A percentile compares a stretch with the other conserved stretches of the same genome.
phyloP scores from a whole-genome alignment of 257 asterid species.

The Mentha longifolia region DNA sequence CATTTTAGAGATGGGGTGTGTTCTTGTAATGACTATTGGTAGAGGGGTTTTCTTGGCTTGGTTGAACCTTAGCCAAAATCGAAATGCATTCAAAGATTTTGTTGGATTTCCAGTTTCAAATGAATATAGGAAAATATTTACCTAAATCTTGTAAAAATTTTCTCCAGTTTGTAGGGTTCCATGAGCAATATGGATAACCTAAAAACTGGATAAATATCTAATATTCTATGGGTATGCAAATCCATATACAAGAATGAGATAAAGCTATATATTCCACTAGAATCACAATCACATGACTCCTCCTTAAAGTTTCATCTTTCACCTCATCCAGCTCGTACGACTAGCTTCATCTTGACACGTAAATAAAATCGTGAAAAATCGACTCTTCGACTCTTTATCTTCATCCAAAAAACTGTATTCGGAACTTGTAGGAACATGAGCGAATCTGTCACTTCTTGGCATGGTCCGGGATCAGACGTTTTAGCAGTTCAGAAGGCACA shows the following conservation, averaged over 20 bases:
- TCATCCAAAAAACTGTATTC: neutral
- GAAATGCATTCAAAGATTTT: too few relatives aligned
- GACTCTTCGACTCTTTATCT: neutral
- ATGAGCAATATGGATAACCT: constrained; percentile 19
- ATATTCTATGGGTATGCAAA: constrained; percentile 27
- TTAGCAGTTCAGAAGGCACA: constrained; percentile 50
- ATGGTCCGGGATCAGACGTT: constrained; percentile 57
- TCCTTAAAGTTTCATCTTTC: constrained; percentile 12
- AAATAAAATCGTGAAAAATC: neutral
- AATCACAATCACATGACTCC: neutral
- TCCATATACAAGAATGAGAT: constrained; percentile 33
- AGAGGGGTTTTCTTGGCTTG: constrained; percentile 18
- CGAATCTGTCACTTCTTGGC: constrained; percentile 39
- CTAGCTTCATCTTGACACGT: neutral
- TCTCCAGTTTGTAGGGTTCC: constrained; percentile 35
- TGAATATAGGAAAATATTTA: constrained; percentile 15
- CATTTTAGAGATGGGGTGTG: constrained; percentile 69
- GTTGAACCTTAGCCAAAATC: too few relatives aligned
- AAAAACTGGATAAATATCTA: constrained; percentile 34
- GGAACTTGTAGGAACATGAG: neutral
- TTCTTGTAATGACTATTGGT: constrained; percentile 77
- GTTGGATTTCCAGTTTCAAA: neutral
- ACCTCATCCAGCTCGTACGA: constrained; percentile 28
- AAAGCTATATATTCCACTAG: too few relatives aligned
- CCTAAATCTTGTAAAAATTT: constrained; percentile 27